phyloP scores from a whole-genome alignment of 495 filamentous ascomycete species.

The Aspergillus panamensis region DNA sequence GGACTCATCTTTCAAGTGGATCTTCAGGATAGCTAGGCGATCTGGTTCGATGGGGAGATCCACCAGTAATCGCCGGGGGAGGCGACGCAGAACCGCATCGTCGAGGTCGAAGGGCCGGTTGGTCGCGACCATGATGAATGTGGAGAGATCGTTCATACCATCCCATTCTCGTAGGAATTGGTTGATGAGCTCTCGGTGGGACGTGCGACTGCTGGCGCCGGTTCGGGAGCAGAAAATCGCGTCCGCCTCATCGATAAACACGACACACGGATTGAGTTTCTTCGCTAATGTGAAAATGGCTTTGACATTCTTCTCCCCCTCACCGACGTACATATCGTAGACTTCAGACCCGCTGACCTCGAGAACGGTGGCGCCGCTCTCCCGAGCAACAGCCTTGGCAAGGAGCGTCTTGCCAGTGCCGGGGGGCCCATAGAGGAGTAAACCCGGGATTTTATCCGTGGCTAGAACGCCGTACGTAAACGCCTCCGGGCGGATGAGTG shows the following conservation, averaged over 20 bases:
- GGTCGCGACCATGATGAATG: slow-evolving; percentile 99
- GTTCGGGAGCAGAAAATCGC: slow-evolving; percentile 78
- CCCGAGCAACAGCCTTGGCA: slow-evolving; percentile 93
- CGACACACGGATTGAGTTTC: slow-evolving; percentile 88
- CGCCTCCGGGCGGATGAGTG: slow-evolving; percentile 83
- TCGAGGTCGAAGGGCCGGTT: slow-evolving; percentile 95
- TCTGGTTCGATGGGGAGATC: slow-evolving; percentile 81
- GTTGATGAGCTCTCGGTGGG: slow-evolving; percentile 89
- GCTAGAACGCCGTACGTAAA: slow-evolving; percentile 94
- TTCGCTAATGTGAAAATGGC: slow-evolving; percentile 89
- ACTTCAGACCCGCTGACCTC: slow-evolving; percentile 72
- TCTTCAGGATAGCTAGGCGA: slow-evolving; percentile 71
- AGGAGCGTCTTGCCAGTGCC: slow-evolving; percentile 95
- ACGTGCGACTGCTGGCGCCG: slow-evolving; percentile 51
- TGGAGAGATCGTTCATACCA: slow-evolving; percentile 77
- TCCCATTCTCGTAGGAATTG: slow-evolving; percentile 99
- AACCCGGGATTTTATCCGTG: slow-evolving; percentile 83
- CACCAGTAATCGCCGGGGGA: slow-evolving; percentile 81
- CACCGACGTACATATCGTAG: slow-evolving; percentile 94
- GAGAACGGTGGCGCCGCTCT: slow-evolving; percentile 83
- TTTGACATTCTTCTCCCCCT: slow-evolving; percentile 94
- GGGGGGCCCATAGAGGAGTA: slow-evolving; percentile 89
- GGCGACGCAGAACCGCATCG: slow-evolving; percentile 79
- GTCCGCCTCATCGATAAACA: slow-evolving; percentile 97
- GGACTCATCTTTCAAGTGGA: slow-evolving; percentile 77